Evolutionary conservation across 805 yeast genomes (phyloP).

Genomic region (Candida manassasensis): DNA sequence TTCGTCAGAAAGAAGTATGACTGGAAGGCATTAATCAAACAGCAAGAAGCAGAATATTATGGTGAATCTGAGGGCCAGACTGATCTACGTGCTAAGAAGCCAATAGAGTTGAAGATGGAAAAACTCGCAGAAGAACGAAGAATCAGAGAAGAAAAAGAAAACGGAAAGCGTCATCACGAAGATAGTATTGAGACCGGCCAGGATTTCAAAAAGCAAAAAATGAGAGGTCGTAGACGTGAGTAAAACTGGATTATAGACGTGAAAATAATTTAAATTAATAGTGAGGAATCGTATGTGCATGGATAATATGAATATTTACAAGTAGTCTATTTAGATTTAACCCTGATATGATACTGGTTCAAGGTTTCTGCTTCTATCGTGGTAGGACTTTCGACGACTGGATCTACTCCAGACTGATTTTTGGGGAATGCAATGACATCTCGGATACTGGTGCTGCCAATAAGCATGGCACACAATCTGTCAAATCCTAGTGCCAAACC

Average conservation of each 20-base stretch:
- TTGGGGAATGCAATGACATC: constrained; percentile 97
- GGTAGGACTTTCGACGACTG: constrained; percentile 85
- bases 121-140: constrained; percentile 27
- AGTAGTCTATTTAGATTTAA: constrained; percentile 4
- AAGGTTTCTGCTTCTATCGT: constrained; percentile 48
- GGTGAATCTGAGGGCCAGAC: constrained; percentile 16
- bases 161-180: constrained; percentile 15
- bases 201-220: constrained; percentile 10
- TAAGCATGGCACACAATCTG: constrained; percentile 83
- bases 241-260: too few species aligned
- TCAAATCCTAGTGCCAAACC: constrained; percentile 96
- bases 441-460: constrained; percentile 72
- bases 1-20: constrained; percentile 69
- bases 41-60: constrained; percentile 32
- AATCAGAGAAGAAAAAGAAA: constrained; percentile 21
- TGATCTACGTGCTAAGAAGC: constrained; percentile 24
- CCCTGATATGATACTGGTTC: constrained; percentile 43
- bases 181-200: constrained; percentile 4
- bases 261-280: background rate
- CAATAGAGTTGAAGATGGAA: constrained; percentile 41
- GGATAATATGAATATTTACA: constrained; percentile 1
- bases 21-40: constrained; percentile 68
- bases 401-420: constrained; percentile 81
- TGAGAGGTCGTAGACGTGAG: constrained; percentile 16
- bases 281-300: constrained; percentile 7